Base-by-base conservation (phyloP, 768 basidiomycete genomes). In the Russula earlei region DNA sequence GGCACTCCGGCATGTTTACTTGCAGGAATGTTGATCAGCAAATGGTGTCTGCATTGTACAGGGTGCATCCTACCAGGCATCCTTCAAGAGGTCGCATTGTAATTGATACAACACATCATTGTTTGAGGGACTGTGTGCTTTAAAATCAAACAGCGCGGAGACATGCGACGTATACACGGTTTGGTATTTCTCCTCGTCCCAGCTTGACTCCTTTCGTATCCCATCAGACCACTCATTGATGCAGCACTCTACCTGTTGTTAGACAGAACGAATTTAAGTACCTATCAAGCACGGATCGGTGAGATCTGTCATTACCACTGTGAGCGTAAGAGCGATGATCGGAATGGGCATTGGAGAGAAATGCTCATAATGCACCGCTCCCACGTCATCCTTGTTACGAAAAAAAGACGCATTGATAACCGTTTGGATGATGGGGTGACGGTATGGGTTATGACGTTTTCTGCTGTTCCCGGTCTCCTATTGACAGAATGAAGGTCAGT, bases 161-260 rank as follows among this genome's bases (percentile, higher is more conserved):
- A 49, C 33, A 34, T 49, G 48, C 9, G 41, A 43, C 2, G 10
- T 14, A 34, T 55, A 43, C 15, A 43, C 48, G 4, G 31, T 10
- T 31, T 49, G 24, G 14, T 29, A 12, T 14, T 19, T 48, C n/a
- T 20, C 10, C 1, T 36, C 41, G 4, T 36, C 41, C 54, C 54
- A 49, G n/a, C n/a, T 17, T 7, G 41, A 27, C 6, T 49, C 41
- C 7, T 36, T 25, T 10, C 41, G 33, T 10, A 19, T 43, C 0
- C 54, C 54, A 12, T 25, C 19, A 15, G 41, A 49, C 54, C 54
- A 55, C n/a, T 55, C 54, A 14, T 55, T 40, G 15, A 55, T 49
- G 41, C 54, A 55, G 19, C 54, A 43, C 15, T 55, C 31, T 19
- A 55, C n/a, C 54, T 49, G 31, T 41, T 29, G 25, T 31, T 31